Conservation (phyloP, 768 basidiomycete genomes). For the Dendrothele bispora region DNA sequence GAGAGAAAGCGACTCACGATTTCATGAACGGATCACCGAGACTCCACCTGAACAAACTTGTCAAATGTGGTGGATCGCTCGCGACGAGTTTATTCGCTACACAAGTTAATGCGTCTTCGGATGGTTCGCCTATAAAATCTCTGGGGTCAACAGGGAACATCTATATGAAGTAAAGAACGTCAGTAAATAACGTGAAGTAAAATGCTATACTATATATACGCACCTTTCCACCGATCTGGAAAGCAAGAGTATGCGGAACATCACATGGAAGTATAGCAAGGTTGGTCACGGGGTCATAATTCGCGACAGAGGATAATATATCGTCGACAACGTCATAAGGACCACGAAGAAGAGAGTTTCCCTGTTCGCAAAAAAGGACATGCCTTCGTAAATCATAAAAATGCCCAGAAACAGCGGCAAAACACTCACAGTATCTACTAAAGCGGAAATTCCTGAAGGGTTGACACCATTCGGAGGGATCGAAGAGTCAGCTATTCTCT, state of each 20-base stretch:
- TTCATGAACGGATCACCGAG: constrained; percentile 72
- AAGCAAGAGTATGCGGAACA: constrained; percentile 53
- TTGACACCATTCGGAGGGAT: constrained; percentile 40
- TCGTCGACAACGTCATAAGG: constrained; percentile 61
- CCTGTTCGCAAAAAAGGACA: constrained; percentile 34
- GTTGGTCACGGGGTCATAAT: constrained; percentile 24
- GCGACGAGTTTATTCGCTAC: constrained; percentile 52
- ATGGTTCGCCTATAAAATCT: constrained; percentile 58
- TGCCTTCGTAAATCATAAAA: no score
- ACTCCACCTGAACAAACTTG: constrained; percentile 66
- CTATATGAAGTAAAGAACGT: constrained; percentile 16
- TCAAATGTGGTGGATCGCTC: constrained; percentile 58
- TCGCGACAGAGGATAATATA: constrained; percentile 40
- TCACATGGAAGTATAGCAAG: constrained; percentile 46
- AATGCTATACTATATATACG: not conserved
- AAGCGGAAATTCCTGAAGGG: constrained; percentile 45
- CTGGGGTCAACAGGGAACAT: constrained; percentile 71
- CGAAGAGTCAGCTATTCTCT: constrained; percentile 50
- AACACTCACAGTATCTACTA: constrained; percentile 21
- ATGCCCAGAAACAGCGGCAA: no score
- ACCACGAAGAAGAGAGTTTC: constrained; percentile 71
- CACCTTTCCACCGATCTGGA: constrained; percentile 62
- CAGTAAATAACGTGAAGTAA: not conserved
- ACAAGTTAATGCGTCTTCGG: constrained; percentile 43
- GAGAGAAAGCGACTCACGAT: constrained; percentile 43